Evolutionary conservation across 2,329 filamentous ascomycete genomes (phyloP), one percentile per base, ranked within the genome.

Genomic region (Helotiales sp.): DNA sequence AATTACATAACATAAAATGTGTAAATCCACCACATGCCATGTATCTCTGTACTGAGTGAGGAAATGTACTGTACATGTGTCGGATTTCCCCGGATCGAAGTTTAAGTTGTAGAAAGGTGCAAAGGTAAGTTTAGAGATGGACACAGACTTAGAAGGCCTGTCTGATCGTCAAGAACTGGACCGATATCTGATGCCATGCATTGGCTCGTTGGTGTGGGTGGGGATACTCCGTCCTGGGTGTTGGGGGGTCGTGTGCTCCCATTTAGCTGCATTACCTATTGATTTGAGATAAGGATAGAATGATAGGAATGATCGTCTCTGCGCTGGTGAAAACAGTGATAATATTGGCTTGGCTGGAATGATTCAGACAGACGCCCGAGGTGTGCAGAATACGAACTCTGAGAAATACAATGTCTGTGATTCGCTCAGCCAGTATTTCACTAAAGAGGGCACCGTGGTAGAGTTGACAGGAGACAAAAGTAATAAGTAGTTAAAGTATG

Each of bases 211-310:
- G 49, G 26, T 7, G 15, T 17, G 13, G 49, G 26, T 52, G 26
- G 49, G 49, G 49, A 52, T 52, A 52, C 26, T 52, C 24, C 24
- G 49, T 28, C 15, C 15, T 30, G 49, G n/a, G n/a, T 52, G 26
- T 15, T 52, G 24, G 49, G 49, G 49, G 10, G 24, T 52, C 3
- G 22, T 50, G 47, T 22, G 13, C n/a, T n/a, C 4, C 15, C 5
- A 5, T 43, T 13, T 28, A n/a, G 15, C 49, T 30, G 15, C 49
- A 52, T 52, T 15, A 30, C 49, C 49, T 52, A 26, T 28, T 17
- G 49, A 52, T 28, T 52, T n/a, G 24, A 52, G 49, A 52, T 52
- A 52, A 52, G 49, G n/a, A n/a, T n/a, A 30, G 3, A 26, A 52
- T 26, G 49, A 52, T 30, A 52, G 30, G 49, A 52, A 20, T 20